Conservation (phyloP, 1,284 basidiomycete species). For the Ganoderma multipileum region DNA sequence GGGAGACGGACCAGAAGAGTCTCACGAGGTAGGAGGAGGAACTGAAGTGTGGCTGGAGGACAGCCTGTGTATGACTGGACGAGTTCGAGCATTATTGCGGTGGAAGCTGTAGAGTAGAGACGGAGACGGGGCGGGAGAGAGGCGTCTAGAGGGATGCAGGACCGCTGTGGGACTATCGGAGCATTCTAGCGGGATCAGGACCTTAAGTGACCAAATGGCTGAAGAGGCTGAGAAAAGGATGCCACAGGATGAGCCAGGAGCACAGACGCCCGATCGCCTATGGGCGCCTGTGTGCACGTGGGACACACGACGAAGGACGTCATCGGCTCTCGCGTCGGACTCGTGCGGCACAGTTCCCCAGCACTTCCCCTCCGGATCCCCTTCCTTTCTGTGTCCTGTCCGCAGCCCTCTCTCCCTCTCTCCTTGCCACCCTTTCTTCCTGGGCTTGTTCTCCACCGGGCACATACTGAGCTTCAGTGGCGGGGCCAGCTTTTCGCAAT, state of each 20-base stretch:
- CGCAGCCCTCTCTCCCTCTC: constrained; percentile 3
- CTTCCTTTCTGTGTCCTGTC: constrained; percentile 16
- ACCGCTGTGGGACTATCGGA: not conserved
- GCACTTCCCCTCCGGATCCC: constrained; percentile 9
- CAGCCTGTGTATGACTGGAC: constrained; percentile 62
- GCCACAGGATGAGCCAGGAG: not conserved
- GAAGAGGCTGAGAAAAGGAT: not conserved
- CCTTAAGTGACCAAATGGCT: constrained; percentile 4
- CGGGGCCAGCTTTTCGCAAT: constrained; percentile 36
- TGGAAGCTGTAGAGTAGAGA: constrained; percentile 12
- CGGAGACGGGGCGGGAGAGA: not conserved
- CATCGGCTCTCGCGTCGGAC: constrained; percentile 15
- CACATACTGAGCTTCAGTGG: not conserved
- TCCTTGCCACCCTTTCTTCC: constrained; percentile 3
- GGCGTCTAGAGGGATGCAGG: constrained; percentile 11
- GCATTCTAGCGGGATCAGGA: constrained; percentile 18
- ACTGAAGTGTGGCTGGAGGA: constrained; percentile 61
- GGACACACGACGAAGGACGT: constrained; percentile 27
- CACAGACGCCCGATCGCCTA: not conserved
- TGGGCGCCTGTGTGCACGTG: constrained; percentile 25
- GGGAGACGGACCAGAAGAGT: constrained; percentile 61
- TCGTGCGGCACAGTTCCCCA: constrained; percentile 18
- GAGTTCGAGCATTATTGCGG: constrained; percentile 61
- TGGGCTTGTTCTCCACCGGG: constrained; percentile 4
- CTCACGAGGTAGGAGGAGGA: constrained; percentile 59